These are phyloP conservation scores for Pythium pyrilobum DNA, from an alignment of 352 stramenopile species.

Conservation along the genomic window DNA sequence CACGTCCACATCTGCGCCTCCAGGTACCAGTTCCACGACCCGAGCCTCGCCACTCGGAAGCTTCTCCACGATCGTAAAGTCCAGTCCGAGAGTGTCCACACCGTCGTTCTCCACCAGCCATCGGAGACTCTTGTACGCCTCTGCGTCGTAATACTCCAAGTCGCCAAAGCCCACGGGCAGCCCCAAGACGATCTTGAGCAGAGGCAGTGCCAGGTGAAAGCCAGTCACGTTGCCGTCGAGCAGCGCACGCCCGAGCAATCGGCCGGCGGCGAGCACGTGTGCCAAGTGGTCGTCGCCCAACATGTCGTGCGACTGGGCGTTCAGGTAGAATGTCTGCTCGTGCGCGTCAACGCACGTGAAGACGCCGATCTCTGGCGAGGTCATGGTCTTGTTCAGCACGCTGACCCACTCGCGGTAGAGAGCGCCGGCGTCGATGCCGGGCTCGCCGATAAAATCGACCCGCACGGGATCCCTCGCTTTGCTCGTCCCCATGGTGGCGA, in stretches of 20 bases:
- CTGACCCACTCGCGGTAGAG: conserved; percentile 86
- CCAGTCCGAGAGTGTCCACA: conserved; percentile 41
- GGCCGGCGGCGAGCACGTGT: conserved; percentile 47
- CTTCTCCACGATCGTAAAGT: conserved; percentile 50
- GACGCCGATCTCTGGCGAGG: conserved; percentile 34
- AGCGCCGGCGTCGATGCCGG: conserved; percentile 73
- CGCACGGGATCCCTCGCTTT: conserved; percentile 47
- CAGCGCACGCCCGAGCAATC: conserved; percentile 50
- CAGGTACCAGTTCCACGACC: conserved; percentile 50
- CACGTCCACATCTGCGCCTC: conserved; percentile 26
- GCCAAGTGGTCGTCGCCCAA: conserved; percentile 58
- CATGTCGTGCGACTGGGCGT: conserved; percentile 42
- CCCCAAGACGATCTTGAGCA: conserved; percentile 96
- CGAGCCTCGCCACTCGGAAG: conserved; percentile 9
- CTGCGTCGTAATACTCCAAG: conserved; percentile 76
- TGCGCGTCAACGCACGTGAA: conserved; percentile 46
- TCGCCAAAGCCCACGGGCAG: conserved; percentile 93
- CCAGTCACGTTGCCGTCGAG: conserved; percentile 91
- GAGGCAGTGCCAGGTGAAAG: conserved; percentile 90
- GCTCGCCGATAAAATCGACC: conserved; percentile 78
- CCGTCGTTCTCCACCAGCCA: conserved; percentile 57
- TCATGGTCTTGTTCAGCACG: conserved; percentile 54
- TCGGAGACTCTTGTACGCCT: conserved; percentile 44
- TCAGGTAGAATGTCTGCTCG: conserved; percentile 48
- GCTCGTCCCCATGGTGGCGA: conserved; percentile 39